phyloP scores from a whole-genome alignment of 345 rosid species.

The Kandelia obovata region DNA sequence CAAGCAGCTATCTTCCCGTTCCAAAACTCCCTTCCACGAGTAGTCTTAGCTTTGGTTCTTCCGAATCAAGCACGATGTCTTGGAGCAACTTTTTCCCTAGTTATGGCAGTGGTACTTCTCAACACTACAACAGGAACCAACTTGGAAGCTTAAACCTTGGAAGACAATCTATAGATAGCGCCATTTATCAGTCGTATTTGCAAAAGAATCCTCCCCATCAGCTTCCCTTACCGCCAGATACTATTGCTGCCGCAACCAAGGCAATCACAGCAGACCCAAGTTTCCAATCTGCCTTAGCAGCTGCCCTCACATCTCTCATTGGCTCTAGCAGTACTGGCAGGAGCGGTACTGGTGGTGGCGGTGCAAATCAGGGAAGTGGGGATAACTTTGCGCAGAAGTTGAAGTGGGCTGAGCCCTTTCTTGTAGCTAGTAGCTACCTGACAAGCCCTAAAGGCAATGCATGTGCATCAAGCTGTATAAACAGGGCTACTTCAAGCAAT shows the following conservation, averaged over 20 bases:
- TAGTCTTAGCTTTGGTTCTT: conserved; percentile 57
- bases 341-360: conserved; percentile 2
- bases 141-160: conserved; percentile 28
- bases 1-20: conserved; percentile 19
- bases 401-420: conserved; percentile 24
- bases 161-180: conserved; percentile 27
- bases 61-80: conserved; percentile 34
- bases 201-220: conserved; percentile 25
- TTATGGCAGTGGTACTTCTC: conserved; percentile 23
- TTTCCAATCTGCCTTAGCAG: conserved; percentile 72
- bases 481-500: conserved; percentile 21
- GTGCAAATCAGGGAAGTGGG: conserved; percentile 5
- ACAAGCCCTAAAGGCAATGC: conserved; percentile 24
- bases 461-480: conserved; percentile 32
- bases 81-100: conserved; percentile 40
- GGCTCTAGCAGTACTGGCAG: neutral
- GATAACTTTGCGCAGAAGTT: conserved; percentile 22
- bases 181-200: conserved; percentile 34
- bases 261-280: conserved; percentile 73
- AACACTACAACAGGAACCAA: conserved; percentile 35
- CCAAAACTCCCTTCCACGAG: conserved; percentile 40
- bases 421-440: conserved; percentile 8
- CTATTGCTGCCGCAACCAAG: conserved; percentile 58
- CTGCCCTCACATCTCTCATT: conserved; percentile 76
- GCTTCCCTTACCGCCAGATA: conserved; percentile 27